Evolutionary conservation across 2,329 filamentous ascomycete genomes (phyloP), one percentile per base, ranked within the genome.

Genomic region (Alternaria viburni): DNA sequence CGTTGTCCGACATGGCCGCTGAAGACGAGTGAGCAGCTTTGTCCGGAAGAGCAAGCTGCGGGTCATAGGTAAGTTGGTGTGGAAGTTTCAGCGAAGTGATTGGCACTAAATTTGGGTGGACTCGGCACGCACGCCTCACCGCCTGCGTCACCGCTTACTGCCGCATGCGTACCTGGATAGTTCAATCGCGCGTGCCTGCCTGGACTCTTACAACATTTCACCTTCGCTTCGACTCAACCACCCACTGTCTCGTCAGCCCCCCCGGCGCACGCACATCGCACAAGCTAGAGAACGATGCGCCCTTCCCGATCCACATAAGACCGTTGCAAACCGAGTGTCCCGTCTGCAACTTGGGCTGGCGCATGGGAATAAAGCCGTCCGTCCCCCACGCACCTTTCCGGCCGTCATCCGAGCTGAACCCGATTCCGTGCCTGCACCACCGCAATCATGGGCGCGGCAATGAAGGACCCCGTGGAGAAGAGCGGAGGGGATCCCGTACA

Each of bases 401-500:
- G 49, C 47, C 44, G 32, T 26, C 21, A 21, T 32, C n/a, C 50
- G 12, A 54, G 54, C 25, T 49, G 30, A 15, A 21, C 43, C 57
- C 30, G 25, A 28, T 41, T 19, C 25, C 25, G 50, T 46, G 6
- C 46, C 44, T 46, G 55, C 19, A 50, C 52, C 41, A 36, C 54
- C 47, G 68, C 69, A 55, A n/a, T 11, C 57, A 62, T 59, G 56
- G 50, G 56, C 32, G 61, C 50, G 28, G 57, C 51, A 6, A 75
- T 66, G 71, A 83, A 82, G 80, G 81, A 76, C 62, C 74, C 77
- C 46, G 88, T 90, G 84, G 62, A 65, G 45, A 63, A 63, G 61
- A 55, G 36, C 36, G 57, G 45, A 28, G 59, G 59, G 21, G 61
- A 63, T 62, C 76, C 78, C 54, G 88, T 90, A 84, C 88, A 91